Evolutionary conservation across 345 rosid species (phyloP), one percentile per base, ranked within the genome.

Genomic region (Eucalyptus erythrocorys): DNA sequence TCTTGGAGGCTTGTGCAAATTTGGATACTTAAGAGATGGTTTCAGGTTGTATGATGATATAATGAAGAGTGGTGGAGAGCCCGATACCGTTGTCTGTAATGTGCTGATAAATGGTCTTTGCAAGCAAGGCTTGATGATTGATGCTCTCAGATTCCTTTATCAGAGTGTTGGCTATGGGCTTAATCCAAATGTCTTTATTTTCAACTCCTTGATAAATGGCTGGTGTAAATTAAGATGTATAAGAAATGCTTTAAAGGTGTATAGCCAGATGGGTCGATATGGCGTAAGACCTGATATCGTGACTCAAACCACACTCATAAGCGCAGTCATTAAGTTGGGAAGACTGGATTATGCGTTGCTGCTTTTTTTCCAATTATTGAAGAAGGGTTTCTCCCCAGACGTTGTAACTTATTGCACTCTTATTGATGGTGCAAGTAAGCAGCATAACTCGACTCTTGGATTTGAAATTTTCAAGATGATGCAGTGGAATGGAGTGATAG

Each of bases 191-290:
- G 89, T 90, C 71, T 89, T 90, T 13, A 90, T 87, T 61, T 92
- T 93, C 86, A 94, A 93, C 89, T 88, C 93, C 47, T 91, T 94
- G 86, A 87, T 94, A 47, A 93, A 92, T 87, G 94, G 96, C 15
- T 94, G 85, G 88, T 93, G 91, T 91, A 94, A 89, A 91, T 85
- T 92, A 80, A 87, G 87, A 50, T 86, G 48, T 51, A 59, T 88
- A 49, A 64, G 85, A 4, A 85, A 89, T 85, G 92, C 92, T 40
- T 87, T 92, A 88, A 91, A 92, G 87, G 93, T 93, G 86, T 91
- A 68, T 80, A 86, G 15, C 64, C 88, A 91, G 57, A 87, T 93
- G 91, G 91, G 19, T 49, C 11, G 85, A 5, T 90, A 82, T 37
- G 86, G 71, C 50, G 40, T 91, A 76, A 90, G 89, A 22, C 93